Evolutionary conservation across 345 rosid species (phyloP), one percentile per base, ranked within the genome.

Genomic region (Hypericum perforatum): DNA sequence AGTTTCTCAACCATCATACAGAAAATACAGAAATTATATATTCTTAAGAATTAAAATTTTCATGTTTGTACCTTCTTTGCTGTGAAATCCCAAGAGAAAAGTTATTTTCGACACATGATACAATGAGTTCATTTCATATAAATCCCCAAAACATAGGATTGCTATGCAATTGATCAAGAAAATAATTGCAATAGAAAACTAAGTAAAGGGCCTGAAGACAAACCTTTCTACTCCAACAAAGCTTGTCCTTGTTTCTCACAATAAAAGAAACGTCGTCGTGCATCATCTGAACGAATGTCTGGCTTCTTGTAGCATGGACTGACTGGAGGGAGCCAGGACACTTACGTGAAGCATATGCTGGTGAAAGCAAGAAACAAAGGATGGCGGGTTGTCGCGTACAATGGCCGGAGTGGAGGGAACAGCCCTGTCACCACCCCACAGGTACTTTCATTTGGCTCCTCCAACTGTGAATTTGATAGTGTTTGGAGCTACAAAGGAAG

Each of bases 321-420:
- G 54, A 84, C 94, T 0, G 96, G 95, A 59, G 98, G 96, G 15
- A 85, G 98, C 53, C 70, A 62, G 61, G 98, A 91, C 72, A 53
- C 96, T 7, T 91, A 87, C 54, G 96, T 87, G 11, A 82, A 84
- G 65, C 85, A 91, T 53, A 65, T 87, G 89, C 39, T 86, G 65
- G 38, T 72, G 48, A 70, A 70, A 71, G 95, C 98, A 3, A 62
- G 60, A 63, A 75, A 68, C 61, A 79, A 74, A 66, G 85, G 85
- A 9, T 91, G 94, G 89, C 87, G 98, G 22, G 84, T 79, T 37
- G 96, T 91, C 10, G 95, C 87, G 55, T 91, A 84, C 53, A 87
- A 87, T 62, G 85, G 98, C 71, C 69, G 96, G 39, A 91, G 95
- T 5, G 87, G 96, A 61, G 96, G 80, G 41, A 55, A 74, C 53